Base-by-base conservation (phyloP, 2,329 filamentous ascomycete species). In the Neocucurbitaria cava region DNA sequence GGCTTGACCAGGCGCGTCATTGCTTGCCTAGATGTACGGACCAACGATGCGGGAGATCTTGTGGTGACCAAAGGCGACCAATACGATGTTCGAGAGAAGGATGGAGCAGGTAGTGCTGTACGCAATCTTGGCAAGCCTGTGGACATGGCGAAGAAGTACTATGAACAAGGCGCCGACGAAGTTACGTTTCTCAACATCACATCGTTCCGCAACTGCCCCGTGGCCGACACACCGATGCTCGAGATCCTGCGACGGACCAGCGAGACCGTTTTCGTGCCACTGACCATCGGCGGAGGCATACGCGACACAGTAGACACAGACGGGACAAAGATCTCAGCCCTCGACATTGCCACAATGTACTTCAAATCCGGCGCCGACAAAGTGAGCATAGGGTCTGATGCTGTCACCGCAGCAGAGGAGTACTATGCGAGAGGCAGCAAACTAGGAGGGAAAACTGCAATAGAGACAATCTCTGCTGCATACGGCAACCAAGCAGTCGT, bases 41-140 rank as follows among this genome's bases (percentile, higher is more conserved):
- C 93, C 48, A 99, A 99, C 76, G 95, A 99, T 75, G 83, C 89
- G 56, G 95, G 95, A 30, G 95, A 99, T 76, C 83, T 99, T 9
- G 95, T 99, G 0, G 95, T 99, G 33, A 99, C 95, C 13, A 99
- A 99, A 78, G 95, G 95, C 52, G 95, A 99, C 77, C 94, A 98
- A 76, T 99, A 99, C 79, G 95, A 99, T 70, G 95, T 99, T 6
- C 90, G 95, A 28, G 95, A 98, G 71, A 97, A 97, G 78, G 81
- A 82, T 20, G 82, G 79, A 13, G 81, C 82, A 52, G 80, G 70
- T 23, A 79, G 79, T 44, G 81, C 84, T 18, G 93, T 99, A 31
- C 88, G 95, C 60, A 99, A 99, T 76, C 83, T 99, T 3, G 95
- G 95, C 62, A 99, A 99, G 78, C 95, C 95, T 1, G 93, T 99